Base-by-base conservation (phyloP, 106 monocot genomes). In the Ottelia alismoides region DNA sequence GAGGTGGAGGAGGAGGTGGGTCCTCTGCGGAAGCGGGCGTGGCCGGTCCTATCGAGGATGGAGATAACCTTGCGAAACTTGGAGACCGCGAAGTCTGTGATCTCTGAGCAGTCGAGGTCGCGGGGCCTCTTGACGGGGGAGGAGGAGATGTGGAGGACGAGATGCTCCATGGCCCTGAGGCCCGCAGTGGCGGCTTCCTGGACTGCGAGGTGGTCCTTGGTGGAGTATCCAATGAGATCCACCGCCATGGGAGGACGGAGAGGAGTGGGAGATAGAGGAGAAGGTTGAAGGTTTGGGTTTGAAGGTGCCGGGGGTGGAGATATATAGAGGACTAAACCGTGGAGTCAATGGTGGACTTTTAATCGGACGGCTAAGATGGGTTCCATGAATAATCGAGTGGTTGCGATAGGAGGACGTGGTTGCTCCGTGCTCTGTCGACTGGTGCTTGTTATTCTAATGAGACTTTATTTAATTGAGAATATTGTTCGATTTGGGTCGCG, bases 11-110 rank as follows among this genome's bases (percentile, higher is more conserved):
- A 18, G 30, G 28, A 20, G 30, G 43, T 5, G 12, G 84, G 81
- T 2, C 74, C 83, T 6, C 83, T 82, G 47, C 92, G 70, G 71
- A 92, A 92, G 0, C 87, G 82, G 35, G 92, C 92, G 53, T 87
- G 82, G 49, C 87, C 87, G 47, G 82, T 86, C 12, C 92, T 76
- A 62, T 82, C 72, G 11, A 92, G 55, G 51, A 92, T 74, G 29
- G 92, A 79, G 54, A 92, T 87, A 31, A 92, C 61, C 71, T 92
- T 82, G 65, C 68, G 79, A 72, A 92, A 92, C 64, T 92, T 92
- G 31, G 79, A 74, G 17, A 92, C 72, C 22, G 87, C 75, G 30
- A 70, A 52, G 25, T 87, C 77, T 6, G 92, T 66, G 62, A 92
- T 83, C 72, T 92, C 76, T 1, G 74, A 56, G 92, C 76, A 92